These are phyloP conservation scores for Gossypium herbaceum DNA, from an alignment of 345 rosid genomes.

Conservation along the genomic window DNA sequence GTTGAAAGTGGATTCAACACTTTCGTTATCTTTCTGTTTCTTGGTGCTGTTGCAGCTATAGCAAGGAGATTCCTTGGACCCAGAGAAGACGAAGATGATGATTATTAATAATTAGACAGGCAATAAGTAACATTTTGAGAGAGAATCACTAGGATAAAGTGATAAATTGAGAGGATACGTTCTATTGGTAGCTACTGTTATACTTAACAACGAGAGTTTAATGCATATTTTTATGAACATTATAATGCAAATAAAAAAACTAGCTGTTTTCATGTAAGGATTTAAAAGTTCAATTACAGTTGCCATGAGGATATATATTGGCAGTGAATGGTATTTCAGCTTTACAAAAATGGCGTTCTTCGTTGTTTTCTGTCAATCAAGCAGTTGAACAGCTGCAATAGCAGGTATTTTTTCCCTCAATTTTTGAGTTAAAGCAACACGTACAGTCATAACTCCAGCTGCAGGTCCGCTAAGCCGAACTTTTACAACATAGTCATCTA, in stretches of 20 bases:
- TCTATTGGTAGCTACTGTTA: slow-evolving; percentile 2
- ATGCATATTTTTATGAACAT: background rate
- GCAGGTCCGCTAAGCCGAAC: slow-evolving; percentile 84
- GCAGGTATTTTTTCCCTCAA: slow-evolving; percentile 79
- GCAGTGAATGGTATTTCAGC: background rate
- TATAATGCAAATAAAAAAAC: background rate
- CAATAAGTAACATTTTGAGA: background rate
- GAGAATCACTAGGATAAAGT: background rate
- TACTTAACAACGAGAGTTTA: background rate
- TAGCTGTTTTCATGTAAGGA: background rate
- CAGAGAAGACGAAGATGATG: slow-evolving; percentile 45
- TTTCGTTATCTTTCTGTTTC: slow-evolving; percentile 55
- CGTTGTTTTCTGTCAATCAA: slow-evolving; percentile 38
- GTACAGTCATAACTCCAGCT: slow-evolving; percentile 87
- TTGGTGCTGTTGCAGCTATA: slow-evolving; percentile 81
- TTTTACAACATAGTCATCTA: slow-evolving; percentile 58
- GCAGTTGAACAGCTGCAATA: slow-evolving; percentile 74
- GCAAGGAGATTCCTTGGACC: slow-evolving; percentile 55
- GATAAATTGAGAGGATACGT: slow-evolving; percentile 1
- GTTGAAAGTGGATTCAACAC: slow-evolving; percentile 76
- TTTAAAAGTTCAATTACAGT: background rate
- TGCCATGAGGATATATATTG: background rate
- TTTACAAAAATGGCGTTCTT: slow-evolving; percentile 13
- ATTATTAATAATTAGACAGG: slow-evolving; percentile 27
- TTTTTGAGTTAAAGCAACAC: slow-evolving; percentile 86